Percentiles rank a stretch among this genome's conserved stretches.
These are phyloP conservation scores for Taphrina communis DNA, from an alignment of 1,139 yeast genomes.

Conservation along the genomic window DNA sequence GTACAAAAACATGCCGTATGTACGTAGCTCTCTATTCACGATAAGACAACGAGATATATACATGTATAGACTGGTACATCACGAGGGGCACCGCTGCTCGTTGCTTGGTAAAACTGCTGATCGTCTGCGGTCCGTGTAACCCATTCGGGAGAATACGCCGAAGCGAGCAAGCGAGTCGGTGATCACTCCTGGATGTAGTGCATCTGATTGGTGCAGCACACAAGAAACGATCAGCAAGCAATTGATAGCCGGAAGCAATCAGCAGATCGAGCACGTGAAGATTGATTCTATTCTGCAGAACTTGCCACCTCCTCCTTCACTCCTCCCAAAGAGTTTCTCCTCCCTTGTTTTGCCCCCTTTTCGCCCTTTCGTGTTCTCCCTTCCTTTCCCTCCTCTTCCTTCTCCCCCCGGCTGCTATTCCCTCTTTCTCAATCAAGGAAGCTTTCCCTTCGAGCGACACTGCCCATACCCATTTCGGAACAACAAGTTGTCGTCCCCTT, in stretches of 20 bases:
- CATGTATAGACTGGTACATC: too few relatives aligned
- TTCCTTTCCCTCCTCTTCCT: neutral
- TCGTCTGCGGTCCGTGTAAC: too few relatives aligned
- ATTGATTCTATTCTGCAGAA: too few relatives aligned
- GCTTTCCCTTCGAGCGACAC: conserved; percentile 27
- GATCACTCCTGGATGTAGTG: neutral
- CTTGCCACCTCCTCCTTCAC: too few relatives aligned
- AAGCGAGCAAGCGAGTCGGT: neutral
- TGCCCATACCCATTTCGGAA: conserved; percentile 18
- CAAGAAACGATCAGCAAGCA: neutral
- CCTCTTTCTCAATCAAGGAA: conserved; percentile 26
- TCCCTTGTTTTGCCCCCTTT: conserved; percentile 9
- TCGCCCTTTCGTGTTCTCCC: neutral
- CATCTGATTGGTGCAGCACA: neutral
- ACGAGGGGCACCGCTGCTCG: too few relatives aligned
- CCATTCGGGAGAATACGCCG: neutral
- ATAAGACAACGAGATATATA: too few relatives aligned
- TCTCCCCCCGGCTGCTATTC: conserved; percentile 13
- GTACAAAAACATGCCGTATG: too few relatives aligned
- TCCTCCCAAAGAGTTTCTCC: too few relatives aligned
- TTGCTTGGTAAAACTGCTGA: too few relatives aligned
- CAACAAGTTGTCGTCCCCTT: conserved; percentile 3
- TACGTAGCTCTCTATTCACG: too few relatives aligned
- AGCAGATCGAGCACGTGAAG: too few relatives aligned
- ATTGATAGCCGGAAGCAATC: neutral